Evolutionary conservation across 2,329 filamentous ascomycete genomes (phyloP), one percentile per base, ranked within the genome.

Genomic region (Sporothrix pallida): DNA sequence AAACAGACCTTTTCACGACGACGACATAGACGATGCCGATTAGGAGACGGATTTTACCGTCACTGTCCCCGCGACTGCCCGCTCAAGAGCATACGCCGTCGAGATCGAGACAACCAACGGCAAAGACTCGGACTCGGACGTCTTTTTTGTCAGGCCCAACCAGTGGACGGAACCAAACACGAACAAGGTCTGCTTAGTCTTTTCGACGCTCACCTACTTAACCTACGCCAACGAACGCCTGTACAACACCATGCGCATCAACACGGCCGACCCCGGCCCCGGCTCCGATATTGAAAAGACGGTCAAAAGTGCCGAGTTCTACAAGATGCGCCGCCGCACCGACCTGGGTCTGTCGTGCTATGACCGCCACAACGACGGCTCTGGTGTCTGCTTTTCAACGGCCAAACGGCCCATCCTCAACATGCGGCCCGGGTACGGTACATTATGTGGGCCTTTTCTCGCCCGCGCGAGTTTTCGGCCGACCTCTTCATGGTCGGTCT

Each of bases 271-370:
- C 26, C 12, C 37, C 2, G 56, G 56, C 12, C 56, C 56, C 12
- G 56, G 56, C 3, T 60, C 37, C 56, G 56, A 60, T 12, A 60
- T 60, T 9, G 56, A 60, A 6, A 60, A 37, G 56, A 60, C 31
- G 46, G 60, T 23, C n/a, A 37, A 44, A 48, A 71, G 56, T 26
- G 70, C 52, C 46, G 58, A 72, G 17, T 72, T 65, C 15, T 46
- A 65, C 46, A 62, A 62, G 15, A 65, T 72, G 70, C 23, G 37
- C 20, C 70, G 60, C 42, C 70, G 70, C 70, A 54, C 26, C 17
- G 82, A 83, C 73, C 77, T 83, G 3, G 82, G 82, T 13, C 77
- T 83, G 23, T 81, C 81, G 0, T 73, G 77, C n/a, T 83, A 83
- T 73, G 82, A 83, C 68, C 75, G 78, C 23, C 82, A 83, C 72